These are phyloP conservation scores for Juglanconis oblonga DNA, from an alignment of 2,329 filamentous ascomycete species.

Conservation along the genomic window DNA sequence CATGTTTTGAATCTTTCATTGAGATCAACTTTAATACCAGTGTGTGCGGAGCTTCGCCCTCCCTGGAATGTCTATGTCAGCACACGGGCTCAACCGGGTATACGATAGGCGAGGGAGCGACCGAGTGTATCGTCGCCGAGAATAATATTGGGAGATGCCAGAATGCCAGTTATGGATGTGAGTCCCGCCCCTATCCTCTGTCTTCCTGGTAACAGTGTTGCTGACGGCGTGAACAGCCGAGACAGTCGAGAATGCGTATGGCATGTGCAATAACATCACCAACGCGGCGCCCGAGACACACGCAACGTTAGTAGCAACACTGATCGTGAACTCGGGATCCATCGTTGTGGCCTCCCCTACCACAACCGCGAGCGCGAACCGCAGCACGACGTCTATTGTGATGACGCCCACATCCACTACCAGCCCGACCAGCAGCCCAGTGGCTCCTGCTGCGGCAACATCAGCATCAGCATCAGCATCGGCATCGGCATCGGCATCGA, in stretches of 20 bases:
- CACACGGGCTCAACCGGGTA: slow-evolving; percentile 57
- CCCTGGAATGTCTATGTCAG: slow-evolving; percentile 63
- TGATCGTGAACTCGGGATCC: slow-evolving; percentile 38
- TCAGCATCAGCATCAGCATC: slow-evolving; percentile 29
- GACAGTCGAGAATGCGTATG: slow-evolving; percentile 48
- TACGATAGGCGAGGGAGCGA: slow-evolving; percentile 68
- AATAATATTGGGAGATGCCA: slow-evolving; percentile 49
- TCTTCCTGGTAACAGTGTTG: background rate
- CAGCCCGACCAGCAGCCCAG: slow-evolving; percentile 48
- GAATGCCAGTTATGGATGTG: slow-evolving; percentile 38
- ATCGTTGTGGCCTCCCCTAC: slow-evolving; percentile 26
- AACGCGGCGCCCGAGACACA: slow-evolving; percentile 57
- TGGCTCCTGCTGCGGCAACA: slow-evolving; percentile 72
- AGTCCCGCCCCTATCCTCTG: slow-evolving; percentile 19
- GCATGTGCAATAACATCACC: slow-evolving; percentile 54
- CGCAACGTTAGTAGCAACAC: slow-evolving; percentile 54
- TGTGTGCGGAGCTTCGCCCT: slow-evolving; percentile 46
- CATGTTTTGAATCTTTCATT: slow-evolving; percentile 63
- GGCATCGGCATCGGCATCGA: background rate
- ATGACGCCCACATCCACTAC: slow-evolving; percentile 8
- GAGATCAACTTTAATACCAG: slow-evolving; percentile 52
- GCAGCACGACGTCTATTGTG: slow-evolving; percentile 15
- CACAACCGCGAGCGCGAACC: slow-evolving; percentile 14
- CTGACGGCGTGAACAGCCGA: slow-evolving; percentile 28
- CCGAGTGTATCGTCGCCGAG: slow-evolving; percentile 63